Evolutionary conservation across 306 rosid species (phyloP).

Genomic region (Cyamopsis tetragonoloba): DNA sequence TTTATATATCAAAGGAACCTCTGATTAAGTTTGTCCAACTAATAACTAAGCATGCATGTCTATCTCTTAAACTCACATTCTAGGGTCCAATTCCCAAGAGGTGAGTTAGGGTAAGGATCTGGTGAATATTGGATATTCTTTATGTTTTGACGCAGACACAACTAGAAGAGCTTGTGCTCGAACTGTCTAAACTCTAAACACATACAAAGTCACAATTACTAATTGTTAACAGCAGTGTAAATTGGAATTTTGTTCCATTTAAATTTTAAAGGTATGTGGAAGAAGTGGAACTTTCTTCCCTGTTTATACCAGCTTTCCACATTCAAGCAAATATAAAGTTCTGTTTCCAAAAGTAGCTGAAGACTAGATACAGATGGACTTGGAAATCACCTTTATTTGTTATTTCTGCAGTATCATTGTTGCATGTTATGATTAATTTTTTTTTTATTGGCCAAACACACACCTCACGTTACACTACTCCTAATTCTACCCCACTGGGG

Average conservation of each 20-base stretch:
- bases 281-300: neutral
- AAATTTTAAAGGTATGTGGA: neutral
- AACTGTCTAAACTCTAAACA: neutral
- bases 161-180: neutral
- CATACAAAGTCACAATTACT: neutral
- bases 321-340: neutral
- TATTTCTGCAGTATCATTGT: neutral
- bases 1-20: too few relatives aligned
- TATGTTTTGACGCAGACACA: neutral
- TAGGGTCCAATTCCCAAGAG: neutral
- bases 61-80: neutral
- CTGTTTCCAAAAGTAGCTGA: neutral
- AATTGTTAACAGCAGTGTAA: neutral
- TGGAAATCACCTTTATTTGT: neutral
- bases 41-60: too few relatives aligned
- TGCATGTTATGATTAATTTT: conserved; percentile 9
- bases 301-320: neutral
- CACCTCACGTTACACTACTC: too few relatives aligned
- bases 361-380: neutral
- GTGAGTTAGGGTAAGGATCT: neutral
- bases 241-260: neutral
- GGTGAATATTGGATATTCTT: neutral
- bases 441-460: too few relatives aligned
- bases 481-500: too few relatives aligned
- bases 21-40: too few relatives aligned